Evolutionary conservation across 306 rosid species (phyloP).

Genomic region (Medicago truncatula): MtrunA17r5.0-ANR NC_053045.1:41756501-41757000

Average conservation of each 20-base stretch:
- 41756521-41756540: conserved; percentile 88
- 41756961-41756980: conserved; percentile 57
- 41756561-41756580: conserved; percentile 85
- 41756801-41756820: conserved; percentile 57
- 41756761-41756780: conserved; percentile 27
- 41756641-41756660: conserved; percentile 79
- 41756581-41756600: conserved; percentile 67
- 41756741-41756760: background rate
- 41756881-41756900: conserved; percentile 47
- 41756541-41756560: conserved; percentile 88
- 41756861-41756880: conserved; percentile 35
- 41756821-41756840: conserved; percentile 47
- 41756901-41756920: conserved; percentile 30
- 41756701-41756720: background rate
- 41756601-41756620: conserved; percentile 75
- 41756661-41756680: conserved; percentile 63
- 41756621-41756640: conserved; percentile 64
- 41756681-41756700: conserved; percentile 39
- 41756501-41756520: conserved; percentile 81
- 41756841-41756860: conserved; percentile 32
- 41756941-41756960: conserved; percentile 47
- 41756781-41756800: conserved; percentile 76
- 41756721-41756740: conserved; percentile 1
- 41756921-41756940: conserved; percentile 47
- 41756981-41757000: conserved; percentile 35